Base-by-base conservation (phyloP, 2,329 filamentous ascomycete species). In the Sarocladiaceae sp. region DNA sequence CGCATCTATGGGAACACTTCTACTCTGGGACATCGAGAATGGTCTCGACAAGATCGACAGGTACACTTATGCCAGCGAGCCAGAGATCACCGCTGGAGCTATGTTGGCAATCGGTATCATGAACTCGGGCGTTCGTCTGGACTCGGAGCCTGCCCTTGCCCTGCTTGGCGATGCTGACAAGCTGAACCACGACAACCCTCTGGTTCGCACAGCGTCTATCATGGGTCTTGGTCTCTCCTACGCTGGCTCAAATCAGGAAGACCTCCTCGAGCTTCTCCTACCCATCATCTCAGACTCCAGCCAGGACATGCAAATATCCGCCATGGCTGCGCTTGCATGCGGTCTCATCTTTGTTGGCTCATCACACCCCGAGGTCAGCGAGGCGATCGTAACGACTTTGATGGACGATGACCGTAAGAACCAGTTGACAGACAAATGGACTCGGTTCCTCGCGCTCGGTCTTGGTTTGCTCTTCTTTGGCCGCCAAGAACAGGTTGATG, bases 381-480 rank as follows among this genome's bases (percentile, higher is more conserved):
- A 95, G 66, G 85, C 90, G 9, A 93, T 98, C 54, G 83, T 97
- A 44, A 88, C 86, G 45, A 95, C 91, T 1, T 74, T 98, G 54
- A 80, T 98, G 65, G 93, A 98, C 53, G 91, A 97, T 47, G 91
- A 97, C 48, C 82, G 90, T 46, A 85, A 85, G 67, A 83, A 79
- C 58, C 90, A 95, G 63, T 73, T 98, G 48, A 96, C 94, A 54
- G 88, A 97, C 68, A 98, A 97, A 68, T 98, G 93, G 93, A 93
- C 90, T 24, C 83, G 93, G 15, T 98, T 98, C 70, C 85, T 98
- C 70, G 90, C 88, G 16, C 82, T 98, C 33, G 93, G 93, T 51
- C 76, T 98, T 50, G 93, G 91, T 2, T 76, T 98, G 20, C 74
- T 98, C 21, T 98, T 89, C 76, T 97, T 98, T 56, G 93, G 93